phyloP scores from a whole-genome alignment of 306 rosid genomes.

The Rosa persica region DNA sequence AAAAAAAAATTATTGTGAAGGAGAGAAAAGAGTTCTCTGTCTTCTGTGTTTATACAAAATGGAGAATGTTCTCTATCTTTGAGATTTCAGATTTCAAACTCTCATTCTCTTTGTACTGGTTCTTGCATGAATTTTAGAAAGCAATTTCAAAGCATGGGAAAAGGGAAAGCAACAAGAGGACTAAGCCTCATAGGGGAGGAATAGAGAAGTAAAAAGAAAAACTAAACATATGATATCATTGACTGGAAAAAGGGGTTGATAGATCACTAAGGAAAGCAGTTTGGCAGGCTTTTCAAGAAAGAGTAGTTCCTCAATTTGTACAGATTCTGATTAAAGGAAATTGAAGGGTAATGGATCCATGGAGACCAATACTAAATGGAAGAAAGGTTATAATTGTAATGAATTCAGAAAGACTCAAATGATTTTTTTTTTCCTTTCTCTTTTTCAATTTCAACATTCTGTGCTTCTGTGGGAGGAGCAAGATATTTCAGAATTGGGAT shows the following conservation, averaged over 20 bases:
- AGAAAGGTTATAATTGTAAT: neutral
- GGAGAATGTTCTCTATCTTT: neutral
- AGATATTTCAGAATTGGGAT: neutral
- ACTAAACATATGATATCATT: neutral
- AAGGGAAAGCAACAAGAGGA: neutral
- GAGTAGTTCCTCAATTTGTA: neutral
- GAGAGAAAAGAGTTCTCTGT: neutral
- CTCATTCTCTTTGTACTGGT: neutral
- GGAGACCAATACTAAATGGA: neutral
- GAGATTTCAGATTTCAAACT: neutral
- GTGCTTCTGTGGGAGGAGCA: neutral
- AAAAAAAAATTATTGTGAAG: neutral
- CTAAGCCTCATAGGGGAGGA: neutral
- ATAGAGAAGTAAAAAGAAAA: neutral
- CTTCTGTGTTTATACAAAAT: neutral
- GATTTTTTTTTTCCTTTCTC: neutral
- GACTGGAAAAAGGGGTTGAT: neutral
- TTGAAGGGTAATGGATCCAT: neutral
- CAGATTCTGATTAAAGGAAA: neutral
- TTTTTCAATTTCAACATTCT: neutral
- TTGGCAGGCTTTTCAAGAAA: neutral
- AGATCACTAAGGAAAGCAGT: neutral
- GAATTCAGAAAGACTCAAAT: neutral
- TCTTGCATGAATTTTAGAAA: neutral
- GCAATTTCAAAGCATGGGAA: neutral